Conservation (phyloP, 2,329 filamentous ascomycete genomes). For the Alternaria ethzedia region DNA sequence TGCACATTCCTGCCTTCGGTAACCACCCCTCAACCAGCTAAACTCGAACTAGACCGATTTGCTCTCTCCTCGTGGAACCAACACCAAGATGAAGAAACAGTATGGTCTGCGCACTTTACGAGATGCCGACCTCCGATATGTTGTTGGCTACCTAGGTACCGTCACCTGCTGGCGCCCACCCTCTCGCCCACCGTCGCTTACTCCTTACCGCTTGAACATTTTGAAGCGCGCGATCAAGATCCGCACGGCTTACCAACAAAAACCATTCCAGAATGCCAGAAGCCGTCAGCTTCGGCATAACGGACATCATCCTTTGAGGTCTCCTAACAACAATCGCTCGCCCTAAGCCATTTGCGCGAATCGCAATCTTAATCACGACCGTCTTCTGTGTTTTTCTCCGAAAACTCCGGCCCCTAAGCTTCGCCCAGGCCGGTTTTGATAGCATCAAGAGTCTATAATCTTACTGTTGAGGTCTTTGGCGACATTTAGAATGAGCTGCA, state of each 20-base stretch:
- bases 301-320: background rate
- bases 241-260: background rate
- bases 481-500: background rate
- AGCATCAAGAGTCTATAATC: background rate
- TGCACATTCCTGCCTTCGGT: background rate
- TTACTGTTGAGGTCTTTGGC: background rate
- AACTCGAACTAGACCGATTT: background rate
- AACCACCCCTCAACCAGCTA: conserved; percentile 40
- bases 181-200: background rate
- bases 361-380: background rate
- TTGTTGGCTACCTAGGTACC: background rate
- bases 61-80: background rate
- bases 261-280: background rate
- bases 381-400: background rate
- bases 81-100: background rate
- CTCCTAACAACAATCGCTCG: background rate
- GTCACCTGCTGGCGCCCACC: background rate
- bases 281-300: background rate
- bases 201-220: background rate
- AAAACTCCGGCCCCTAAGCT: background rate
- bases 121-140: background rate
- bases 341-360: background rate
- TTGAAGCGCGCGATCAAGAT: background rate
- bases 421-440: background rate
- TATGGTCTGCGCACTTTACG: background rate